Evolutionary conservation across 208 protist species (phyloP), one percentile per base, ranked within the genome.

Genomic region (Leishmania tropica): DNA sequence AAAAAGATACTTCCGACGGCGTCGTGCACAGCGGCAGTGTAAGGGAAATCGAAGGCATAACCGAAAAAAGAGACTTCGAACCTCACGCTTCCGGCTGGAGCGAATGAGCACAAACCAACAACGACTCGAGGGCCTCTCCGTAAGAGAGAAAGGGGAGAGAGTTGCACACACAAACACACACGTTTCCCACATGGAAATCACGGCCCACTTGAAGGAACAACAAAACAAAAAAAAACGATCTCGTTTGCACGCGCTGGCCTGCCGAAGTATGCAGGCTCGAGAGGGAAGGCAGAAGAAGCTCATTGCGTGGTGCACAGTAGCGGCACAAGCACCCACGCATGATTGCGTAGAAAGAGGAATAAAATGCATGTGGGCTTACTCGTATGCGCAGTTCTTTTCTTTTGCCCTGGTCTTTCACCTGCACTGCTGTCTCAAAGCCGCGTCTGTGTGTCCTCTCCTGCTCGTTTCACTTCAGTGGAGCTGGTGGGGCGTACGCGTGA

Each of bases 1-100:
- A 81, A 86, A 54, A 82, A 79, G 58, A 7, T 72, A 6, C 64
- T 70, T 42, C 15, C 56, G 40, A 58, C 54, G 54, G 3, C 51
- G 8, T 62, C 72, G 31, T 76, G 72, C 31, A 28, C 72, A 3
- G 72, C 48, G 10, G 51, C 19, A 7, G 48, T 31, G 48, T 76
- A 60, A 56, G 72, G 15, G 4, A 76, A 4, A 5, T 3, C 28
- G 68, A 73, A 47, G 19, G 24, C 24, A 35, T 19, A 51, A 37
- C 8, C 19, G 37, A 21, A 21, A 5, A n/a, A 73, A 13, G 35
- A 15, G 6, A 11, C 37, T 72, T 42, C 2, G 42, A 15, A 3
- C 3, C 13, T 13, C n/a, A 0, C 7, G 28, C 24, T 40, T 67
- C 13, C 11, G 24, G 13, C n/a, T 40, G 24, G 13, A 67, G 24